phyloP scores from a whole-genome alignment of 371 early-diverging fungal genomes.

The Phascolomyces articulosus region DNA sequence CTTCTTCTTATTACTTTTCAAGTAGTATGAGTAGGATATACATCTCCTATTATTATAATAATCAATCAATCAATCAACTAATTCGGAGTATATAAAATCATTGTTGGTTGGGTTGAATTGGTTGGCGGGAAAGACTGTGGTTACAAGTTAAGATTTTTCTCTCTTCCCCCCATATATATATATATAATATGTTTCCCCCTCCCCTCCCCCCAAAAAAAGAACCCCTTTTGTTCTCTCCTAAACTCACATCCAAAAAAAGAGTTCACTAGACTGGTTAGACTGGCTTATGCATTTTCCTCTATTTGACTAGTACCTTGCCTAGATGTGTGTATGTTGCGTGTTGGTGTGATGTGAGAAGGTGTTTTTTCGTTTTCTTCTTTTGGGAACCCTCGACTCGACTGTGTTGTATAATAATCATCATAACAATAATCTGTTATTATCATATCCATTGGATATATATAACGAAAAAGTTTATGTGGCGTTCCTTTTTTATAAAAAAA shows the following conservation, averaged over 20 bases:
- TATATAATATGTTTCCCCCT: background rate
- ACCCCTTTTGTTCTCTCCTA: background rate
- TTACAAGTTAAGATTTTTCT: no score
- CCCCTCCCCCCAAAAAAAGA: background rate
- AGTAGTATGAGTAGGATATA: no score
- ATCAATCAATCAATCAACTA: no score
- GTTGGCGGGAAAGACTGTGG: no score
- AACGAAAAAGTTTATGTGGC: background rate
- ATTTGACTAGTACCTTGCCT: conserved; percentile 3
- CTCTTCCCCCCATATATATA: background rate
- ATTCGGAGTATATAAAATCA: no score
- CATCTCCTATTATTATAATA: no score
- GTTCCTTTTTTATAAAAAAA: conserved; percentile 10
- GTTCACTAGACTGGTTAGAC: no score
- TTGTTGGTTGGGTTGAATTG: no score
- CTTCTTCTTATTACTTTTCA: no score
- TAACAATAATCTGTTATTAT: no score
- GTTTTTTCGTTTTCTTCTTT: conserved; percentile 9
- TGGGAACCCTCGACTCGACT: conserved; percentile 3
- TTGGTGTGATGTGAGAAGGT: background rate
- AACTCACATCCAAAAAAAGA: no score
- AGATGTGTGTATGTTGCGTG: conserved; percentile 2
- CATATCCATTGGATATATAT: no score
- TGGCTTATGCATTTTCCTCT: conserved; percentile 8
- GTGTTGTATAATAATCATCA: background rate